Base-by-base conservation (phyloP, 2,329 filamentous ascomycete genomes). In the Fusarium albidum region DNA sequence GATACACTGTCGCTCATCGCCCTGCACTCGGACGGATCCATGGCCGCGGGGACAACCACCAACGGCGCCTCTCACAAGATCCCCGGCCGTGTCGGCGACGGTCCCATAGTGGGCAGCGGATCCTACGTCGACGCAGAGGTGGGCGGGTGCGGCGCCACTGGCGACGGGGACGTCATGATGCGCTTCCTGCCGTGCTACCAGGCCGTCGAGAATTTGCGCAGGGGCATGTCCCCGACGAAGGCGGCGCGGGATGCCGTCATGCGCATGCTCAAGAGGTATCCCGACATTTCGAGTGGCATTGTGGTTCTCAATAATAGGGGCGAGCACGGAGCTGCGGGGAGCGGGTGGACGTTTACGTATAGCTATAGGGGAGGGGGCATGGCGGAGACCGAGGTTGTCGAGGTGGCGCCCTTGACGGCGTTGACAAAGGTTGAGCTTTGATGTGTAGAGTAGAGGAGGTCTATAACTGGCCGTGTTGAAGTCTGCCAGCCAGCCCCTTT, bases 131-230 rank as follows among this genome's bases (percentile, higher is more conserved):
- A 84, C 55, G 72, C 71, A 5, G 79, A 81, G 4, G 76, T 81
- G 2, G 82, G 81, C 2, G 82, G 78, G 0, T 84, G 82, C 58
- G 82, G 81, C 8, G 80, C 82, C 3, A 84, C 82, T 1, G 82
- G 82, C 2, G 81, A 84, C 47, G 82, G 82, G 1, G 82, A 84
- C 61, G 68, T 83, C 52, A 82, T 84, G 80, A 81, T 83, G 77
- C 75, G 81, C 5, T 82, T 83, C 56, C 64, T 84, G 18, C 82
- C 82, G 0, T 84, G 82, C 63, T 84, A 84, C 59, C 82, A 84
- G 61, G 82, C 81, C 2, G 77, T 84, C 1, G 82, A 84, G 70
- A 82, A 72, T 52, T 53, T 84, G 65, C 71, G 82, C 10, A 68
- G 64, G 2, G 81, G 81, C 2, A 76, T 83, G 75, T 67, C 67